phyloP scores from a whole-genome alignment of 73 alveolate species.

The Blepharisma japonicum region DNA sequence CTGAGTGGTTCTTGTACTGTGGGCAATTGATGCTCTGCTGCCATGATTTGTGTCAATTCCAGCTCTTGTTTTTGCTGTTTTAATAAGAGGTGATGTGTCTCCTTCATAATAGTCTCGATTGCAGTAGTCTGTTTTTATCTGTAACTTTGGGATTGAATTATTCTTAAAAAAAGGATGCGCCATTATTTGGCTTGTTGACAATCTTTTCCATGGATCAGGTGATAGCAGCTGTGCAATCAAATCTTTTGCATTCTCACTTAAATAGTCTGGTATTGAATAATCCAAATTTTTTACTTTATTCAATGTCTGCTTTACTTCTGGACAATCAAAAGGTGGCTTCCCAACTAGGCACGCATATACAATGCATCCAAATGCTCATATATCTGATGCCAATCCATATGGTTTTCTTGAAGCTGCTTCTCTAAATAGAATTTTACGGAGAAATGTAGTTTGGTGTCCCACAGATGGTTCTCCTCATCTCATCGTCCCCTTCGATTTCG shows the following conservation, averaged over 20 bases:
- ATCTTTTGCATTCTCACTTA: slow-evolving; percentile 60
- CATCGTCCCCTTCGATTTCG: slow-evolving; percentile 35
- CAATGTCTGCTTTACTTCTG: slow-evolving; percentile 35
- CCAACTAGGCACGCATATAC: slow-evolving; percentile 60
- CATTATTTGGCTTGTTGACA: slow-evolving; percentile 58
- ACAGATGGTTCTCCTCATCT: slow-evolving; percentile 78
- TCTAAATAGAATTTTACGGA: slow-evolving; percentile 45
- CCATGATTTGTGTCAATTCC: too few species aligned
- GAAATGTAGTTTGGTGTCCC: slow-evolving; percentile 93
- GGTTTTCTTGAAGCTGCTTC: slow-evolving; percentile 79
- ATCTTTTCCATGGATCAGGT: slow-evolving; percentile 55
- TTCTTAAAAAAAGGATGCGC: slow-evolving; percentile 54
- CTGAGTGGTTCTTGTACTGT: too few species aligned
- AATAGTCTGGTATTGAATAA: slow-evolving; percentile 31
- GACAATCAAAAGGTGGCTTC: slow-evolving; percentile 59
- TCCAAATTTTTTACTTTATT: slow-evolving; percentile 35
- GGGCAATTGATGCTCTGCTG: too few species aligned
- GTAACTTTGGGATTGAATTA: too few species aligned
- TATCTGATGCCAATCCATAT: slow-evolving; percentile 85
- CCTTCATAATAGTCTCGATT: too few species aligned
- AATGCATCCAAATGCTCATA: slow-evolving; percentile 87
- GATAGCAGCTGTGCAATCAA: slow-evolving; percentile 41
- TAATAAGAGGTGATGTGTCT: background rate
- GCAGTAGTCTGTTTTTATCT: too few species aligned
- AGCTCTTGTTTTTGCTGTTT: too few species aligned